Evolutionary conservation across 2,329 filamentous ascomycete genomes (phyloP).

Genomic region (Aspergillus chevalieri): DNA sequence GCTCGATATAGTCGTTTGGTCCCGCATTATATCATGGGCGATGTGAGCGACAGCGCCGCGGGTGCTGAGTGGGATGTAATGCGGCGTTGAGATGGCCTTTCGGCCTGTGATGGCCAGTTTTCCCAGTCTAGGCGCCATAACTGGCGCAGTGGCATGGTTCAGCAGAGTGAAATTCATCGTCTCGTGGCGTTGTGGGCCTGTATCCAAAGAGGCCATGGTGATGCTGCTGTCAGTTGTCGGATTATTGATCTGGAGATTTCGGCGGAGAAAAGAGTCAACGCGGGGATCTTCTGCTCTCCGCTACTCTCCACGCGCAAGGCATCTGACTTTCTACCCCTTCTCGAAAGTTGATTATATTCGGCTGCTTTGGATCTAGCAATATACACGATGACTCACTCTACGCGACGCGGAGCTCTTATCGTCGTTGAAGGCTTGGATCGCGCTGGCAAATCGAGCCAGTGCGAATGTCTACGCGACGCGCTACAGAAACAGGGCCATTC

Average conservation of each 20-base stretch:
- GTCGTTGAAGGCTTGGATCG: conserved; percentile 85
- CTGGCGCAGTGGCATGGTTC: conserved; percentile 21
- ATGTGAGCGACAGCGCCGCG: conserved; percentile 82
- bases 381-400: too few species aligned
- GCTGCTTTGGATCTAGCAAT: conserved; percentile 3
- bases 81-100: conserved; percentile 70
- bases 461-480: conserved; percentile 56
- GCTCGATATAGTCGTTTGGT: conserved; percentile 59
- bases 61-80: conserved; percentile 73
- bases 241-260: not conserved
- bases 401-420: conserved; percentile 62
- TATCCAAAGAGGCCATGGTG: conserved; percentile 21
- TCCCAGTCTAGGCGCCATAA: conserved; percentile 59
- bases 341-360: not conserved
- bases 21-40: conserved; percentile 72
- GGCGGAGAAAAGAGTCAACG: too few species aligned
- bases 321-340: not conserved
- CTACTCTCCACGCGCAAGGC: not conserved
- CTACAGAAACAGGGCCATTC: conserved; percentile 47
- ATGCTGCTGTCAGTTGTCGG: conserved; percentile 7
- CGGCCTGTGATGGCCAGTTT: conserved; percentile 58
- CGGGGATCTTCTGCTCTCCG: conserved; percentile 1
- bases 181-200: conserved; percentile 15
- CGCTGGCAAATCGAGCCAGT: conserved; percentile 90
- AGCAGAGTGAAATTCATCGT: conserved; percentile 37